Evolutionary conservation across 2,329 filamentous ascomycete species (phyloP).

Genomic region (Talaromyces sp.): DNA sequence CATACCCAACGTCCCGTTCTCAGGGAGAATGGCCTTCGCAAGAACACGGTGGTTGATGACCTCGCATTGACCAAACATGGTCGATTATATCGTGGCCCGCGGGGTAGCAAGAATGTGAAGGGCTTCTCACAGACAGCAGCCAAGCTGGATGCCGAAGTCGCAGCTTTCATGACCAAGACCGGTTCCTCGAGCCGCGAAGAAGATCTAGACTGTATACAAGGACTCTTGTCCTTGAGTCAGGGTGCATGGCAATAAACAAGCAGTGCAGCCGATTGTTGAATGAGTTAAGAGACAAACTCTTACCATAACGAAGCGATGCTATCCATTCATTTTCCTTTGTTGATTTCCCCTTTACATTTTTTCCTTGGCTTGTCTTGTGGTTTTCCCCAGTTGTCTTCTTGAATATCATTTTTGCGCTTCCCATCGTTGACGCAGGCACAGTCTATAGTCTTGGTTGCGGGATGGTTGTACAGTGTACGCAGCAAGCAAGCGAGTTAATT

Average conservation of each 20-base stretch:
- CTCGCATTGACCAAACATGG: slow-evolving; percentile 24
- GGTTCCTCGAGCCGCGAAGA: slow-evolving; percentile 63
- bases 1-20: slow-evolving; percentile 40
- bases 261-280: background rate
- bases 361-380: background rate
- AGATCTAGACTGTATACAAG: slow-evolving; percentile 85
- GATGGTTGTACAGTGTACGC: slow-evolving; percentile 5
- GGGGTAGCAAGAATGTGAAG: slow-evolving; percentile 28
- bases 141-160: slow-evolving; percentile 60
- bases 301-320: slow-evolving; percentile 8
- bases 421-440: background rate
- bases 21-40: slow-evolving; percentile 38
- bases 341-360: background rate
- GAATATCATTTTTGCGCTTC: background rate
- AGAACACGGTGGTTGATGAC: slow-evolving; percentile 26
- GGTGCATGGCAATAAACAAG: slow-evolving; percentile 76
- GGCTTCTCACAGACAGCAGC: slow-evolving; percentile 34
- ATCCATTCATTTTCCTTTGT: slow-evolving; percentile 8
- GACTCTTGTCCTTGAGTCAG: slow-evolving; percentile 82
- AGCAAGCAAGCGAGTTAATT: slow-evolving; percentile 2
- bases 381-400: background rate
- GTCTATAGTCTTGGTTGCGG: background rate
- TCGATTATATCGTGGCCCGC: slow-evolving; percentile 24
- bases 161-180: slow-evolving; percentile 66
- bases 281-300: background rate